A percentile compares a stretch with the other conserved stretches of the same genome.
phyloP scores from a whole-genome alignment of 108 stramenopile genomes.

The Parietichytrium sp. region DNA sequence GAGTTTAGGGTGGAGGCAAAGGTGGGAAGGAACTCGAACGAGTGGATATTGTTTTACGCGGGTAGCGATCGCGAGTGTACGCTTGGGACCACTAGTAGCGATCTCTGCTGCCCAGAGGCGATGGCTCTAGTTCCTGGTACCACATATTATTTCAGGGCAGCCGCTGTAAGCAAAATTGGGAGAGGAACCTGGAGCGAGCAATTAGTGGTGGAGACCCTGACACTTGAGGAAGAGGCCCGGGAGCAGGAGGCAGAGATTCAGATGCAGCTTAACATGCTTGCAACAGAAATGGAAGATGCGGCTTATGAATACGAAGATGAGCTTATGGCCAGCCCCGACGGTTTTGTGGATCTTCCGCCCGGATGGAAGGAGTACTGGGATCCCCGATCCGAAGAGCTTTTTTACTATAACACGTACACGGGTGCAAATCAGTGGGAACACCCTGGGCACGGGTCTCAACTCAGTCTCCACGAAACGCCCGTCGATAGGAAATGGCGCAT shows the following conservation, averaged over 20 bases:
- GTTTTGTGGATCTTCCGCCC: neutral
- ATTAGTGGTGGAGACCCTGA: neutral
- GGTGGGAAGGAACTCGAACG: neutral
- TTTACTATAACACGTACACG: slow-evolving; percentile 14
- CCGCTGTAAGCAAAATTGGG: neutral
- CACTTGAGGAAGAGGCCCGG: neutral
- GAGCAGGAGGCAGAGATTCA: neutral
- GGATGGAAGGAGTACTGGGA: slow-evolving; percentile 39
- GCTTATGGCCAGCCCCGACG: slow-evolving; percentile 17
- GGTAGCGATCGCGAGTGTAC: too few relatives aligned
- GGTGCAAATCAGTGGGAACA: slow-evolving; percentile 2
- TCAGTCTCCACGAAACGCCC: neutral
- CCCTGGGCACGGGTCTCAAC: neutral
- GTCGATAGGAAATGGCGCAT: slow-evolving; percentile 13
- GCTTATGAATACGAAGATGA: neutral
- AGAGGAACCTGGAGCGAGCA: neutral
- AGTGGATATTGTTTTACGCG: too few relatives aligned
- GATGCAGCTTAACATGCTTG: neutral
- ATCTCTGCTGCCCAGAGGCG: too few relatives aligned
- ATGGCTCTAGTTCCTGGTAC: neutral
- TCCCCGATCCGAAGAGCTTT: neutral
- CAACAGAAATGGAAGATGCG: neutral
- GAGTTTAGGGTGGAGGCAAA: neutral
- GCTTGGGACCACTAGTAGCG: too few relatives aligned
- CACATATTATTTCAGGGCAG: neutral